These are phyloP conservation scores for Cairneyella variabilis DNA, from an alignment of 495 filamentous ascomycete species.

Conservation along the genomic window DNA sequence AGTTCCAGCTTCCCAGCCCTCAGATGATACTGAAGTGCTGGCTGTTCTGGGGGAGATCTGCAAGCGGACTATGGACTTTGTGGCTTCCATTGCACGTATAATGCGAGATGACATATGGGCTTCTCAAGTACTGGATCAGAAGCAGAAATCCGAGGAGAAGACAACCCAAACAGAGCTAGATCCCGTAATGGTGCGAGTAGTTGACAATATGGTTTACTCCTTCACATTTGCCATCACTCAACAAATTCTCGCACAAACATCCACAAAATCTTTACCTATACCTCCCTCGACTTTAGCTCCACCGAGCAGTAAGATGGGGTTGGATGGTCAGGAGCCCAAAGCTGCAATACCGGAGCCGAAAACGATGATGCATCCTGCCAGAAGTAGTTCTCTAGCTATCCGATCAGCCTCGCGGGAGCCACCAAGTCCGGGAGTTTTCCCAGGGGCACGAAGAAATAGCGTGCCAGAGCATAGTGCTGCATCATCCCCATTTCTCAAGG, in stretches of 20 bases:
- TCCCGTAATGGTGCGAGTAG: constrained; percentile 43
- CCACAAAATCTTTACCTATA: constrained; percentile 62
- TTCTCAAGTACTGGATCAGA: constrained; percentile 31
- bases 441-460: constrained; percentile 28
- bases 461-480: constrained; percentile 28
- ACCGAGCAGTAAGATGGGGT: constrained; percentile 15
- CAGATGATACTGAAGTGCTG: constrained; percentile 69
- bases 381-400: constrained; percentile 46
- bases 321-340: constrained; percentile 44
- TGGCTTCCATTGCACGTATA: constrained; percentile 70
- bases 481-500: constrained; percentile 43
- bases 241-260: constrained; percentile 74
- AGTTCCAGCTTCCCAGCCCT: constrained; percentile 37
- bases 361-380: constrained; percentile 58
- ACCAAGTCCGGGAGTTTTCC: constrained; percentile 37
- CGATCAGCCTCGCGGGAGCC: constrained; percentile 27
- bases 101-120: constrained; percentile 69
- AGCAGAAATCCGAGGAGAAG: constrained; percentile 21
- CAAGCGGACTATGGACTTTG: constrained; percentile 71
- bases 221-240: constrained; percentile 79
- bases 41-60: constrained; percentile 76
- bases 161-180: constrained; percentile 20
- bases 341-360: constrained; percentile 55
- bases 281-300: constrained; percentile 52
- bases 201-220: constrained; percentile 79